Percentiles rank a stretch among this genome's conserved stretches.
Evolutionary conservation across 768 basidiomycete genomes (phyloP).

Genomic region (Mycena belliarum): DNA sequence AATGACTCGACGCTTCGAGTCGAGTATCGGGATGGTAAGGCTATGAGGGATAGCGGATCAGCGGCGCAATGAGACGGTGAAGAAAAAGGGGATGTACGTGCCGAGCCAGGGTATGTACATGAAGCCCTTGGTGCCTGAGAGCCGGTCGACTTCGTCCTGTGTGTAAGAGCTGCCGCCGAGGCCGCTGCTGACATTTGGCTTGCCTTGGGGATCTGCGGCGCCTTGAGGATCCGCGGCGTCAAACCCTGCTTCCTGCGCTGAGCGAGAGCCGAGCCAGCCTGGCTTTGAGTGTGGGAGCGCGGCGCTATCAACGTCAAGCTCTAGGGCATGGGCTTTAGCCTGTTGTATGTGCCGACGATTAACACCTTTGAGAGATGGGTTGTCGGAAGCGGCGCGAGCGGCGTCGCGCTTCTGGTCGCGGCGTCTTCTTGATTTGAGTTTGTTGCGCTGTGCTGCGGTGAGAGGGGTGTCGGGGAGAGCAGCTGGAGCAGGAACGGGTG

Average conservation of each 20-base stretch:
- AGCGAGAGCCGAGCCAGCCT: conserved; percentile 6
- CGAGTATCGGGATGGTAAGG: conserved; percentile 7
- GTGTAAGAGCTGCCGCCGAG: background rate
- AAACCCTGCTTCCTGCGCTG: background rate
- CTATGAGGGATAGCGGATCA: background rate
- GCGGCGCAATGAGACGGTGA: background rate
- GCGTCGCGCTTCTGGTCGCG: background rate
- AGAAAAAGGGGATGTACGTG: background rate
- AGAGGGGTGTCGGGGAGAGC: background rate
- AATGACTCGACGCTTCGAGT: background rate
- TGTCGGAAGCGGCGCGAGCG: background rate
- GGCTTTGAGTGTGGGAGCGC: conserved; percentile 7
- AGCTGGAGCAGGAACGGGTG: background rate
- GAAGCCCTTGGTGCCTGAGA: background rate
- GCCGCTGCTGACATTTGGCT: background rate
- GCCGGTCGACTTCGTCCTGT: background rate
- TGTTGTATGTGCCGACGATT: background rate
- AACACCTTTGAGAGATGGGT: background rate
- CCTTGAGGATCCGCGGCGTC: background rate
- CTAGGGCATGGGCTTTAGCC: background rate
- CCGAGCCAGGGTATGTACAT: conserved; percentile 9
- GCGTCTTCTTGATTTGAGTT: background rate
- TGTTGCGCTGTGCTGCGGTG: background rate
- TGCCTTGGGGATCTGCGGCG: background rate
- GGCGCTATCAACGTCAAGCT: background rate